Evolutionary conservation across 2,329 filamentous ascomycete species (phyloP).

Genomic region (Herpomyces periplanetae): DNA sequence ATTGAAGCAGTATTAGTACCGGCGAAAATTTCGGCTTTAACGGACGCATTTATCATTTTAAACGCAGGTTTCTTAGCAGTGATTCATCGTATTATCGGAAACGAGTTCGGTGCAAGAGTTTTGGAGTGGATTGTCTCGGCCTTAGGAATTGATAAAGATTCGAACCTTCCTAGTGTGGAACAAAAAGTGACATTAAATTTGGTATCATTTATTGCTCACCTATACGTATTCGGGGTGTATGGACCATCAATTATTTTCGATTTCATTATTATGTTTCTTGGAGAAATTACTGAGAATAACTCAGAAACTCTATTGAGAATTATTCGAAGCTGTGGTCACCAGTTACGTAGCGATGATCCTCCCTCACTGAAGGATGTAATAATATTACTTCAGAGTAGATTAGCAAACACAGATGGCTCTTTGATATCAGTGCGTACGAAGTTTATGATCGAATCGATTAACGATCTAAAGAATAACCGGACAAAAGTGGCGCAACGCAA

Average conservation of each 20-base stretch:
- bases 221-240: conserved; percentile 73
- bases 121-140: conserved; percentile 35
- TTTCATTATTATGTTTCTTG: conserved; percentile 39
- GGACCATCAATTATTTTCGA: conserved; percentile 56
- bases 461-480: conserved; percentile 71
- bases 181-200: conserved; percentile 31
- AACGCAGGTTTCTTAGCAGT: conserved; percentile 63
- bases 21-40: conserved; percentile 33
- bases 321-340: conserved; percentile 36
- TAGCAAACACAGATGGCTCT: conserved; percentile 22
- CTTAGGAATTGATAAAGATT: conserved; percentile 23
- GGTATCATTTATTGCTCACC: conserved; percentile 37
- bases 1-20: conserved; percentile 39
- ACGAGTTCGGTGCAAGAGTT: conserved; percentile 57
- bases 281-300: conserved; percentile 37
- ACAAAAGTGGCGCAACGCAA: conserved; percentile 32
- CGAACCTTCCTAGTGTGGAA: conserved; percentile 6
- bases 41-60: conserved; percentile 63
- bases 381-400: conserved; percentile 28
- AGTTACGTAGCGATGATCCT: conserved; percentile 58
- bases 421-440: conserved; percentile 54
- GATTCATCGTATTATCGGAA: conserved; percentile 48
- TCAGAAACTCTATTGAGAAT: conserved; percentile 57
- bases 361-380: conserved; percentile 63
- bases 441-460: conserved; percentile 92